Evolutionary conservation across 1,139 yeast species (phyloP).

Genomic region (Saccharomyces hybrid): DNA sequence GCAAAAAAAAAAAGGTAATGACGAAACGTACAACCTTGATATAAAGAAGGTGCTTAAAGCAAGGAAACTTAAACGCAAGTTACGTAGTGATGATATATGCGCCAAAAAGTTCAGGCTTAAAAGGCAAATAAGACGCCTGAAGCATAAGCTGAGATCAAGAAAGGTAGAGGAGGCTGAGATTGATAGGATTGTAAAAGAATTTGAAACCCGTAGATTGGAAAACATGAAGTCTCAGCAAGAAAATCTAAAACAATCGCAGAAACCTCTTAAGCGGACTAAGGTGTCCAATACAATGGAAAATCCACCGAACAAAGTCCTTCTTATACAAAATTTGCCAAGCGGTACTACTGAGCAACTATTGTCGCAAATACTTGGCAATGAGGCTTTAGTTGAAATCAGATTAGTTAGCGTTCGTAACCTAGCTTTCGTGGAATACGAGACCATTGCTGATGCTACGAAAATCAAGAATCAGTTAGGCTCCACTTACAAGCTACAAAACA

Average conservation of each 20-base stretch:
- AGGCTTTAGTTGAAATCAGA: constrained; percentile 47
- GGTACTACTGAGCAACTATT: constrained; percentile 38
- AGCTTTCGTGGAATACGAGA: constrained; percentile 74
- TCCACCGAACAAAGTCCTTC: constrained; percentile 65
- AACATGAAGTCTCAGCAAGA: constrained; percentile 8
- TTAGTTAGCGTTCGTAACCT: constrained; percentile 59
- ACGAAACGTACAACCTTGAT: constrained; percentile 12
- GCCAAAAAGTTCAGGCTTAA: constrained; percentile 17
- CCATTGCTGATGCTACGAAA: constrained; percentile 42
- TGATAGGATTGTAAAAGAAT: constrained; percentile 5
- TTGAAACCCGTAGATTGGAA: constrained; percentile 5
- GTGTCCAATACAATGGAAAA: constrained; percentile 22
- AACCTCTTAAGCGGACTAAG: constrained; percentile 31
- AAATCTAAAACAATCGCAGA: constrained; percentile 21
- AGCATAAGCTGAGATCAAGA: constrained; percentile 18
- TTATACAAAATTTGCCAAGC: constrained; percentile 58
- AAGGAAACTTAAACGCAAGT: constrained; percentile 13
- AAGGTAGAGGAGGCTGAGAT: constrained; percentile 16
- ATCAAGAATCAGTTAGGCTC: constrained; percentile 38
- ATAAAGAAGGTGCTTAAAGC: constrained; percentile 16
- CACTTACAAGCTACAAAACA: constrained; percentile 16
- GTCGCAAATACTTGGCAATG: constrained; percentile 45
- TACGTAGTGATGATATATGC: constrained; percentile 9
- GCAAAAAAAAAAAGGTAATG: neutral
- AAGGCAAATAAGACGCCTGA: constrained; percentile 23